A percentile compares a stretch with the other conserved stretches of the same genome.
Evolutionary conservation across 257 asterid genomes (phyloP).

Genomic region (Salvia rosmarinus): DNA sequence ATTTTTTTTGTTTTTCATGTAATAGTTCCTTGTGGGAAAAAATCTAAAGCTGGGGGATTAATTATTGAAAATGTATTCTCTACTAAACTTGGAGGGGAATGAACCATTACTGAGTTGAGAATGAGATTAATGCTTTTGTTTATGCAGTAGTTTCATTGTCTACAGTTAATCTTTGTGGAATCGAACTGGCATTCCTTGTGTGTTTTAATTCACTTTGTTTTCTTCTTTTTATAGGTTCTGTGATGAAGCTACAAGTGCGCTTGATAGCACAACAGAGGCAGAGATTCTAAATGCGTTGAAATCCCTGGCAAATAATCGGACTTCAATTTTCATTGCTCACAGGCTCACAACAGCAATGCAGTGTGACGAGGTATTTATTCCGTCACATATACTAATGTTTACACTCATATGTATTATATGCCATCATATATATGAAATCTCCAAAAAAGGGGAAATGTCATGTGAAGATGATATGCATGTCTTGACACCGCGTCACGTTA

Average conservation of each 20-base stretch:
- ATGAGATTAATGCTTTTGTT: slow-evolving; percentile 26
- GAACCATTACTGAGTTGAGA: slow-evolving; percentile 10
- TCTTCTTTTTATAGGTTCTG: slow-evolving; percentile 64
- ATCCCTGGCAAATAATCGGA: slow-evolving; percentile 76
- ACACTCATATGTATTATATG: background rate
- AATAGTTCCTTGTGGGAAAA: background rate
- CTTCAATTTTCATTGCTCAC: slow-evolving; percentile 90
- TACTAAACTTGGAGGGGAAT: slow-evolving; percentile 8
- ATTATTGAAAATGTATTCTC: background rate
- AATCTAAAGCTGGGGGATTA: slow-evolving; percentile 2
- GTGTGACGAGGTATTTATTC: slow-evolving; percentile 80
- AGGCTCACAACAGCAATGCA: slow-evolving; percentile 99
- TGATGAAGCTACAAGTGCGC: slow-evolving; percentile 99
- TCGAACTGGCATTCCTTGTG: background rate
- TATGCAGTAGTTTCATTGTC: background rate
- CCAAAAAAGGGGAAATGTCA: background rate
- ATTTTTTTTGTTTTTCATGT: slow-evolving; percentile 15
- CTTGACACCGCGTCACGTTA: background rate
- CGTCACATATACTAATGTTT: background rate
- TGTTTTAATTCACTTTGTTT: background rate
- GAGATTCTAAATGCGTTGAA: slow-evolving; percentile 84
- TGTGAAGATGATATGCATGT: slow-evolving; percentile 8
- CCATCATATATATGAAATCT: background rate
- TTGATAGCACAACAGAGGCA: slow-evolving; percentile 96
- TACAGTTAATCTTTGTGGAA: background rate